phyloP scores from a whole-genome alignment of 2,329 filamentous ascomycete genomes.

The Fusarium sambucinum region DNA sequence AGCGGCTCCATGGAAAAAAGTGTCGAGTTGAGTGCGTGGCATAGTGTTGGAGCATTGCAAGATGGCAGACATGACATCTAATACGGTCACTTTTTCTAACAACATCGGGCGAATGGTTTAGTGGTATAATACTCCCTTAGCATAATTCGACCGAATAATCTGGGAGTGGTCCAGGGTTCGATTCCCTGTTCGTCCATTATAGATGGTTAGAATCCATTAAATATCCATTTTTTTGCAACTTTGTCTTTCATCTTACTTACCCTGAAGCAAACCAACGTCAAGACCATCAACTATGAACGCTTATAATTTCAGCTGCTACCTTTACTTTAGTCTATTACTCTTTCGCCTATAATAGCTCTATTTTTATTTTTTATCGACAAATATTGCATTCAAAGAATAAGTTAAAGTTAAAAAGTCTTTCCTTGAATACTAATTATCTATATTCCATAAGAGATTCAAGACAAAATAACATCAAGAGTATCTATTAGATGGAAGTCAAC shows the following conservation, averaged over 20 bases:
- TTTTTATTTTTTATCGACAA: neutral
- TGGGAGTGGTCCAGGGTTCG: conserved; percentile 51
- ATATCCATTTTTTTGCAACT: conserved; percentile 31
- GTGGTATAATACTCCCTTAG: conserved; percentile 52
- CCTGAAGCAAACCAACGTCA: neutral
- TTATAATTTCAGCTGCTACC: too few relatives aligned
- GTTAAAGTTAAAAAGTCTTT: neutral
- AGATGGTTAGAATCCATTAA: conserved; percentile 40
- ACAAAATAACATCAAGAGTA: neutral
- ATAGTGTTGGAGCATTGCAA: neutral
- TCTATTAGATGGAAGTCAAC: neutral
- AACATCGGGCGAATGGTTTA: conserved; percentile 50
- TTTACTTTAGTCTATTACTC: neutral
- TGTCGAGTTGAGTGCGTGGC: too few relatives aligned
- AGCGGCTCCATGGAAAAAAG: neutral
- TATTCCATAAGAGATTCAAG: neutral
- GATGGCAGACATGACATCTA: neutral
- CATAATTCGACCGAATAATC: conserved; percentile 39
- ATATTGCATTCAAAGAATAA: neutral
- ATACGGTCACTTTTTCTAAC: fast-evolving
- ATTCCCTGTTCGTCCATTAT: conserved; percentile 49
- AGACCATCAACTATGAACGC: too few relatives aligned
- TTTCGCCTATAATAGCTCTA: neutral
- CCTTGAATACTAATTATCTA: neutral
- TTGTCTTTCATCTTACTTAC: neutral